phyloP scores from a whole-genome alignment of 345 rosid genomes.

The Eucalyptus polybractea region DNA sequence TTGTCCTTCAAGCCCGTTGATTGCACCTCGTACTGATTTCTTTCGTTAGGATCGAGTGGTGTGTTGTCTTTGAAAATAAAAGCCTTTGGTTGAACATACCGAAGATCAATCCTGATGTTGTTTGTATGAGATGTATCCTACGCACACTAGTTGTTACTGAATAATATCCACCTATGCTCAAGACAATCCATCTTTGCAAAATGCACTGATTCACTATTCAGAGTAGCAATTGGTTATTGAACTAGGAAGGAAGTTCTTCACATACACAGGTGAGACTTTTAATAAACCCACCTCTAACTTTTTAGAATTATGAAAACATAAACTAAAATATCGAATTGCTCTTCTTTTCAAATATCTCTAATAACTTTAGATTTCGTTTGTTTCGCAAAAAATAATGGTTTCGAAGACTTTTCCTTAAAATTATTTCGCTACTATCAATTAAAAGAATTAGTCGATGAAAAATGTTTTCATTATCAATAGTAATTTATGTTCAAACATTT shows the following conservation, averaged over 20 bases:
- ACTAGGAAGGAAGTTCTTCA: background rate
- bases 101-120: background rate
- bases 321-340: background rate
- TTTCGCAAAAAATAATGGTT: too few relatives aligned
- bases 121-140: background rate
- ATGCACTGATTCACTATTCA: background rate
- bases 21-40: constrained; percentile 9
- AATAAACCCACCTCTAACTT: too few relatives aligned
- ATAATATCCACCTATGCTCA: background rate
- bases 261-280: too few relatives aligned
- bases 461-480: too few relatives aligned
- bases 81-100: background rate
- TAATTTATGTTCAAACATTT: background rate
- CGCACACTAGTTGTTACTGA: background rate
- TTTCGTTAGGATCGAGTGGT: background rate
- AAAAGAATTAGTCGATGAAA: background rate
- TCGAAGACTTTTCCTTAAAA: background rate
- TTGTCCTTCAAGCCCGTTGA: constrained; percentile 37
- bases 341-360: background rate
- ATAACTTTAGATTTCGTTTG: background rate
- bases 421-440: too few relatives aligned
- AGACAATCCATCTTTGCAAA: background rate
- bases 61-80: background rate
- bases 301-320: background rate
- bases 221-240: background rate